phyloP scores from a whole-genome alignment of 2,329 filamentous ascomycete genomes.

The Cytospora paraplurivora region DNA sequence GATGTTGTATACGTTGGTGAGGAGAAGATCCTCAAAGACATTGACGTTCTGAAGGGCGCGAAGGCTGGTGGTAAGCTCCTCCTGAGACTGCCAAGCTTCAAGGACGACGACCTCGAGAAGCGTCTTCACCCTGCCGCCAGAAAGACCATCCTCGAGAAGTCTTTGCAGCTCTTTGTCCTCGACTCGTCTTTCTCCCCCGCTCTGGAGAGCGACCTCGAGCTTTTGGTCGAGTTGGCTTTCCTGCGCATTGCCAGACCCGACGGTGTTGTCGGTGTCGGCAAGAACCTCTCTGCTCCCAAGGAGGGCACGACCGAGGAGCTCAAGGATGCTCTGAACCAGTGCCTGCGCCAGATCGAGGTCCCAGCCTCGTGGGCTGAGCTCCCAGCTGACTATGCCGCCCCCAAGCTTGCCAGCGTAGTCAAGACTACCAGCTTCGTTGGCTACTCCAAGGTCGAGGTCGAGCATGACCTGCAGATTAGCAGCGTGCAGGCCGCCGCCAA shows the following conservation, averaged over 20 bases:
- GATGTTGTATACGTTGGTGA: constrained; percentile 79
- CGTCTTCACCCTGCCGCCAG: constrained; percentile 71
- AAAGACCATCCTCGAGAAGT: constrained; percentile 70
- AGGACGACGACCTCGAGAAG: constrained; percentile 89
- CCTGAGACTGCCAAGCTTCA: constrained; percentile 74
- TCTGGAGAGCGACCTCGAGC: constrained; percentile 64
- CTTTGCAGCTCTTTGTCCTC: constrained; percentile 71
- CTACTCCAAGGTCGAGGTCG: constrained; percentile 75
- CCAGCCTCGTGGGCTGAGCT: constrained; percentile 79
- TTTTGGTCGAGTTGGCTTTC: constrained; percentile 80
- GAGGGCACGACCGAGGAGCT: constrained; percentile 57
- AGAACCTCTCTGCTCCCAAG: constrained; percentile 61
- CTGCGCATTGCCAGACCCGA: constrained; percentile 73
- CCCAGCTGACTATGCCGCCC: constrained; percentile 57
- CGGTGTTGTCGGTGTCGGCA: constrained; percentile 63
- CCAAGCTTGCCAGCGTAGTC: constrained; percentile 63
- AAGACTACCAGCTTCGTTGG: constrained; percentile 79
- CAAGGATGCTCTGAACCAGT: constrained; percentile 68
- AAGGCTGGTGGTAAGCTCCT: constrained; percentile 73
- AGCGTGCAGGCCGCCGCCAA: constrained; percentile 86
- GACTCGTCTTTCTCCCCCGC: constrained; percentile 70
- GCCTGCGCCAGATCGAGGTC: constrained; percentile 72
- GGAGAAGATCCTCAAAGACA: constrained; percentile 75
- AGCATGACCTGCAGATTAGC: constrained; percentile 65
- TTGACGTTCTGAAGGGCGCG: constrained; percentile 72